These are phyloP conservation scores for Gossypium aridum DNA, from an alignment of 441 rosid genomes.

Conservation along the genomic window DNA sequence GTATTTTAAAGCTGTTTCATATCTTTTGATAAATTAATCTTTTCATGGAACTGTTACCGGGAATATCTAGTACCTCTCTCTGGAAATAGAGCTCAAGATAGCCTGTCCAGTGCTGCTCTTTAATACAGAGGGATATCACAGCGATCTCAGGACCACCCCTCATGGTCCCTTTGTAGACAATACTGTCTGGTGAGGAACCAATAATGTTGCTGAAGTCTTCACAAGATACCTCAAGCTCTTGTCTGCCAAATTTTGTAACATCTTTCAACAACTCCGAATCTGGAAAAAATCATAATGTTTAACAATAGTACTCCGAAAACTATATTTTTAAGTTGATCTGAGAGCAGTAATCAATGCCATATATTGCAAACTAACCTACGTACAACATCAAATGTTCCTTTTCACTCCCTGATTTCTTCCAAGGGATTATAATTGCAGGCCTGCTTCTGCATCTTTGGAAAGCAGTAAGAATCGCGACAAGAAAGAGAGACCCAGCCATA, in stretches of 20 bases:
- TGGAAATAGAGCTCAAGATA: constrained; percentile 92
- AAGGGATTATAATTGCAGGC: constrained; percentile 83
- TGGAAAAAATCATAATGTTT: constrained; percentile 21
- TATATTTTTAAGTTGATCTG: not conserved
- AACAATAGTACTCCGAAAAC: not conserved
- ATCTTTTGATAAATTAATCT: not conserved
- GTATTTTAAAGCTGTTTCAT: constrained; percentile 5
- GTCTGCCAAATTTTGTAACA: constrained; percentile 71
- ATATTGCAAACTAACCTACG: constrained; percentile 50
- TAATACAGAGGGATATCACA: constrained; percentile 78
- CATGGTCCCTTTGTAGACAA: constrained; percentile 86
- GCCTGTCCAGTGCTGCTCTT: constrained; percentile 93
- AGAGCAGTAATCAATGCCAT: not conserved
- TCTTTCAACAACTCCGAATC: constrained; percentile 86
- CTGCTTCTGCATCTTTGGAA: constrained; percentile 67
- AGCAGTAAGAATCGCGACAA: constrained; percentile 59
- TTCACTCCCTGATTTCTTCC: constrained; percentile 90
- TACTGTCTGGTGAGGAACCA: constrained; percentile 92
- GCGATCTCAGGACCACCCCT: constrained; percentile 97
- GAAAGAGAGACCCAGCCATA: constrained; percentile 65
- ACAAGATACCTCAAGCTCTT: constrained; percentile 95
- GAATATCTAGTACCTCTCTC: constrained; percentile 59
- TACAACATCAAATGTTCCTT: constrained; percentile 68
- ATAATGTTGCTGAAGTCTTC: constrained; percentile 99
- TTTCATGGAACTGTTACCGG: not conserved